Percentiles rank a stretch among this genome's conserved stretches.
These are phyloP conservation scores for Aquilaria yunnanensis DNA, from an alignment of 345 rosid species.

Conservation along the genomic window DNA sequence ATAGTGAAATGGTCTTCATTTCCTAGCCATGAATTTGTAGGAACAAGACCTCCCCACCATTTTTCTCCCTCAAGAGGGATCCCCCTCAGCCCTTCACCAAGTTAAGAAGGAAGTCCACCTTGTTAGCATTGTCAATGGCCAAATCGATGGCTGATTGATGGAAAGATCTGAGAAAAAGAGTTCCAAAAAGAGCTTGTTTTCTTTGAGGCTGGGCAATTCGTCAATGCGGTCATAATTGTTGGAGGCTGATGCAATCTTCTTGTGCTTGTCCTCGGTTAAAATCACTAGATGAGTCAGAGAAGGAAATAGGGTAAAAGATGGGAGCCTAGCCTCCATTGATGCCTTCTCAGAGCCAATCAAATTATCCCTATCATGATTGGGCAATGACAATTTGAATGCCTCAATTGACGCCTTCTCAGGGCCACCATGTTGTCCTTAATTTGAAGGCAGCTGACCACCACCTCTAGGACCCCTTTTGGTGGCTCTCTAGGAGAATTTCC, in stretches of 20 bases:
- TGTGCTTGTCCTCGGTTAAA: slow-evolving; percentile 13
- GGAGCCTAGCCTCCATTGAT: slow-evolving; percentile 9
- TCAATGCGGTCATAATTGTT: slow-evolving; percentile 89
- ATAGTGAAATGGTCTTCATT: too few species aligned
- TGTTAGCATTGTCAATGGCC: slow-evolving; percentile 96
- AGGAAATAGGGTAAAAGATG: not conserved
- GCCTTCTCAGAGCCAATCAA: slow-evolving; percentile 12
- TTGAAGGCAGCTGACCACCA: too few species aligned
- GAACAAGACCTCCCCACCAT: slow-evolving; percentile 73
- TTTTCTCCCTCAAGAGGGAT: slow-evolving; percentile 81
- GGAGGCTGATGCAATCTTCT: slow-evolving; percentile 40
- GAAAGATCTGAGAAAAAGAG: slow-evolving; percentile 79
- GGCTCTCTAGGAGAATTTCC: too few species aligned
- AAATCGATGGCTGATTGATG: slow-evolving; percentile 61
- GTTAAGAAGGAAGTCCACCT: slow-evolving; percentile 74
- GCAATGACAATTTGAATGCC: too few species aligned
- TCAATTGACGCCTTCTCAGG: too few species aligned
- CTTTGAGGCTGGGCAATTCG: slow-evolving; percentile 64
- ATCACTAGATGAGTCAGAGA: slow-evolving; percentile 9
- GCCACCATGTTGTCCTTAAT: too few species aligned
- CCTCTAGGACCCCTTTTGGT: too few species aligned
- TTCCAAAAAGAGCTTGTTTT: slow-evolving; percentile 37
- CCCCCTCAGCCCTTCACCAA: slow-evolving; percentile 94
- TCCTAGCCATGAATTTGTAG: too few species aligned
- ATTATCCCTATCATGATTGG: not conserved